Base-by-base conservation (phyloP, 345 rosid species). In the Eucalyptus sp. region DNA sequence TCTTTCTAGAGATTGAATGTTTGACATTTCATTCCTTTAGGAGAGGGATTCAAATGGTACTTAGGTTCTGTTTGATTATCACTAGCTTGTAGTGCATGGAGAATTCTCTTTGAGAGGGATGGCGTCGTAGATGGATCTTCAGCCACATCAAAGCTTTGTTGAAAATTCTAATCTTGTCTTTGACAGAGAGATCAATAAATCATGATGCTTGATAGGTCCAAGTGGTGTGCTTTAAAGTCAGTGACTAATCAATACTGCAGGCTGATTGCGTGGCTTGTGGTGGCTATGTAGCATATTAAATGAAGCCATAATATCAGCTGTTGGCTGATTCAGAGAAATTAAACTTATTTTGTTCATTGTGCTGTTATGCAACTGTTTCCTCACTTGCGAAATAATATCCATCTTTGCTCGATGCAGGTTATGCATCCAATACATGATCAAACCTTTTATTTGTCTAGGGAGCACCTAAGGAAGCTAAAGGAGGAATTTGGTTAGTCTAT, bases 401-500 rank as follows among this genome's bases (percentile, higher is more conserved):
- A 7, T 86, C 50, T 50, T 60, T 89, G 29, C 15, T 76, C 3
- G 8, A 7, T 76, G 83, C 49, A 97, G 97, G 96, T 97, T 89
- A 90, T 90, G 48, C 95, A 95, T 90, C 97, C 98, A 2, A 94
- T 96, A 51, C 95, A 94, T 87, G 99, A 97, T 91, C 96, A 96
- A 88, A 89, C 90, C 60, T 95, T 96, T 91, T 97, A 92, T 90
- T 86, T 97, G 91, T 91, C 94, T 25, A 71, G 60, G 41, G 94
- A 93, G 64, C 99, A 97, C 90, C 93, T 93, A 90, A 90, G 79
- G 91, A 95, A 90, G 92, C 96, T 96, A 43, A 95, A 96, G 92
- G 94, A 96, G 89, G 97, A 97, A 93, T 95, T 88, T 90, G 99
- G 99, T 97, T 79, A 66, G 90, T 86, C 25, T 31, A 64, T 46